Percentiles rank a stretch among this genome's conserved stretches.
phyloP scores from a whole-genome alignment of 1,284 basidiomycete species.

The Erythrobasidium hasegawianum region DNA sequence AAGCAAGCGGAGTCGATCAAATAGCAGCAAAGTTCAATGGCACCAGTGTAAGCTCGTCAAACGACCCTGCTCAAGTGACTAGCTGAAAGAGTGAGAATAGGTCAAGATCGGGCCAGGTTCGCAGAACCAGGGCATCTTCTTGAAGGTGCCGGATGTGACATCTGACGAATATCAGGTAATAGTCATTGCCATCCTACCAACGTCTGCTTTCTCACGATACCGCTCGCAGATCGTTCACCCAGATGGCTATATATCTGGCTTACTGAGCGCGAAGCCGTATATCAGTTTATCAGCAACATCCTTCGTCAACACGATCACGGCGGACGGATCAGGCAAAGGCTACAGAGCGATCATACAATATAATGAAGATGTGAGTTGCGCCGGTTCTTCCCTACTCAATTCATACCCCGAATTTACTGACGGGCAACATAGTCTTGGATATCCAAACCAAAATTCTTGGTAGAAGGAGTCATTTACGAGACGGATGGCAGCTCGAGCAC shows the following conservation, averaged over 20 bases:
- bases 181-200: background rate
- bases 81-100: constrained; percentile 47
- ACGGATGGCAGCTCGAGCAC: constrained; percentile 57
- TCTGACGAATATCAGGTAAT: constrained; percentile 56
- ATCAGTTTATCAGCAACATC: constrained; percentile 77
- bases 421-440: constrained; percentile 99
- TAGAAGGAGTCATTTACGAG: constrained; percentile 86
- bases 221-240: constrained; percentile 76
- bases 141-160: constrained; percentile 65
- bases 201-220: too few species aligned
- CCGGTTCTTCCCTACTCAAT: background rate
- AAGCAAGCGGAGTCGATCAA: constrained; percentile 65
- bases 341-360: constrained; percentile 84
- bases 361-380: constrained; percentile 74
- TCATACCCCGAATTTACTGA: too few species aligned
- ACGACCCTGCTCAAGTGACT: background rate
- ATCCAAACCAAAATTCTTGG: constrained; percentile 74
- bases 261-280: constrained; percentile 84
- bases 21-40: constrained; percentile 67
- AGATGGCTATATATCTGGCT: constrained; percentile 81
- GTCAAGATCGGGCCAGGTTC: constrained; percentile 76
- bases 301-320: constrained; percentile 64
- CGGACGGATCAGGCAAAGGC: constrained; percentile 52
- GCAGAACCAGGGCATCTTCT: constrained; percentile 82
- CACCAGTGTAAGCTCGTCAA: constrained; percentile 20